Conservation (phyloP, 1,284 basidiomycete genomes). For the Salmacisia buchloeana region DNA sequence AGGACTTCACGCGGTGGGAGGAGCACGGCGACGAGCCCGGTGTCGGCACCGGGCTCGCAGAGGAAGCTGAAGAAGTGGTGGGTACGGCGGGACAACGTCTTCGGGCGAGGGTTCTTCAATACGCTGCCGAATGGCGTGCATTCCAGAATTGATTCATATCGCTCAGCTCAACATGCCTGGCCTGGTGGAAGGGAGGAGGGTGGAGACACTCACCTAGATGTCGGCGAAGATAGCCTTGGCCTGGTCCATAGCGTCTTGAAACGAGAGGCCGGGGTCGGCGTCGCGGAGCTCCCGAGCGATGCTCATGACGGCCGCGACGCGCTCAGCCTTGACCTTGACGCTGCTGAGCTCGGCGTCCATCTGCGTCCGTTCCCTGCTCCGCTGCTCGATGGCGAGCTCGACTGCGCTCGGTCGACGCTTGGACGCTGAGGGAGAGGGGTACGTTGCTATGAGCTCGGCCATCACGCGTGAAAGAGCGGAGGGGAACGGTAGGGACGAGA, state of each 20-base stretch:
- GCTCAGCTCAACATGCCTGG: no score
- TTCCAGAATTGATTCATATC: no score
- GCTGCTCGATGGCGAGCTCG: not conserved
- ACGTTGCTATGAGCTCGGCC: not conserved
- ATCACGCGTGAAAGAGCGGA: not conserved
- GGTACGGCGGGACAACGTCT: not conserved
- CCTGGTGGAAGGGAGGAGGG: no score
- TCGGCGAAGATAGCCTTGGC: not conserved
- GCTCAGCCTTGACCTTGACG: not conserved
- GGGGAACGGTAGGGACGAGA: not conserved
- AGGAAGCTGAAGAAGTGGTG: not conserved
- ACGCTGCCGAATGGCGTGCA: no score
- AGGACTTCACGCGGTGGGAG: conserved; percentile 3
- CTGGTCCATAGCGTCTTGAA: not conserved
- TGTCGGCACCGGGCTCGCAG: not conserved
- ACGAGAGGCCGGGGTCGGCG: not conserved
- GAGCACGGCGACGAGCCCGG: not conserved
- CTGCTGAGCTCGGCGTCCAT: not conserved
- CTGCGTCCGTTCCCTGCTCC: not conserved
- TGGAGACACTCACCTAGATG: not conserved
- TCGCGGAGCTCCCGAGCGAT: not conserved
- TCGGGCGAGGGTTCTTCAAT: not conserved
- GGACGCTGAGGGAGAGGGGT: not conserved
- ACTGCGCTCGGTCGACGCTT: not conserved
- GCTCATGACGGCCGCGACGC: not conserved